Evolutionary conservation across 1,284 basidiomycete species (phyloP).

Genomic region (Puccinia horiana): DNA sequence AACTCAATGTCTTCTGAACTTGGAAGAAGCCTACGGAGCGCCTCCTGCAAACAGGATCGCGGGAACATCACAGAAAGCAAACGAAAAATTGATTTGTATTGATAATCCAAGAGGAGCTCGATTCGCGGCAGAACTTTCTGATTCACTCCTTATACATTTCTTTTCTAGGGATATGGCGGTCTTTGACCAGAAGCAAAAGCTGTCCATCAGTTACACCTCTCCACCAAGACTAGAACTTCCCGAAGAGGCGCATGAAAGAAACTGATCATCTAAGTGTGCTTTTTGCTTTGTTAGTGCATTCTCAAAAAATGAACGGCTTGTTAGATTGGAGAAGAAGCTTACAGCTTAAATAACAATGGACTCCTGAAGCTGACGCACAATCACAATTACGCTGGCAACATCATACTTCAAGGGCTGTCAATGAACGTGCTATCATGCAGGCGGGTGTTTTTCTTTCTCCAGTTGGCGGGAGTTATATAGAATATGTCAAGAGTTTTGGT

Average conservation of each 20-base stretch:
- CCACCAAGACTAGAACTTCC: neutral
- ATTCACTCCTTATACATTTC: neutral
- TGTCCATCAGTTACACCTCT: neutral
- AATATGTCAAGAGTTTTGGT: slow-evolving; percentile 21
- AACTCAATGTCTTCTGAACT: slow-evolving; percentile 12
- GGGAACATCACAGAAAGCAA: slow-evolving; percentile 24
- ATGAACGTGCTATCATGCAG: slow-evolving; percentile 61
- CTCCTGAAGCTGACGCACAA: slow-evolving; percentile 58
- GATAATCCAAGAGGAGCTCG: neutral
- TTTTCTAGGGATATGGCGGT: slow-evolving; percentile 4
- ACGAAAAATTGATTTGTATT: neutral
- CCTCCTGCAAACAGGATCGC: slow-evolving; percentile 7
- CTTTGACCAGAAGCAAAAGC: slow-evolving; percentile 6
- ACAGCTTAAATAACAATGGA: slow-evolving; percentile 57
- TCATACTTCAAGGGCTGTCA: neutral
- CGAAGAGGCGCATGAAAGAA: too few species aligned
- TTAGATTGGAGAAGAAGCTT: slow-evolving; percentile 3
- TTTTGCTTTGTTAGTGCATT: neutral
- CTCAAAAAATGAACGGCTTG: neutral
- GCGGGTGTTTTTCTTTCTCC: slow-evolving; percentile 60
- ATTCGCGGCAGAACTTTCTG: neutral
- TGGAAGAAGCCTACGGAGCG: slow-evolving; percentile 3
- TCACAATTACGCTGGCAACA: slow-evolving; percentile 56
- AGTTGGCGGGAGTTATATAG: slow-evolving; percentile 45
- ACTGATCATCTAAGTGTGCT: neutral